A percentile compares a stretch with the other conserved stretches of the same genome.
Conservation (phyloP, 257 asterid genomes). For the Gentiana macrophylla region DNA sequence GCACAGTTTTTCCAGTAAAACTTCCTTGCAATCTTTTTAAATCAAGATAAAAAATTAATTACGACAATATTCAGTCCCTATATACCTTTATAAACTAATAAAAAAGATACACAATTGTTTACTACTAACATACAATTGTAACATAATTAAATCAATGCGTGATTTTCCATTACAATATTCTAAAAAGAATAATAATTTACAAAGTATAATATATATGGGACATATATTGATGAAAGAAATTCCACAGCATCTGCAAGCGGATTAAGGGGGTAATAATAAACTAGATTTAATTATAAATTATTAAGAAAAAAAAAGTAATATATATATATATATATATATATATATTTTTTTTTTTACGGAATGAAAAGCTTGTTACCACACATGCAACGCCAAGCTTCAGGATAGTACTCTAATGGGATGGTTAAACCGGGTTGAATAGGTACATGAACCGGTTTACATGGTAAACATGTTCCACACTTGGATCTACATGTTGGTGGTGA, state of each 20-base stretch:
- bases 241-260: too few species aligned
- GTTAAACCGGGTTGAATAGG: conserved; percentile 70
- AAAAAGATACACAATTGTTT: too few species aligned
- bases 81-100: too few species aligned
- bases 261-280: too few species aligned
- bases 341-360: conserved; percentile 26
- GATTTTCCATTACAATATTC: background rate
- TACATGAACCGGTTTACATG: conserved; percentile 80
- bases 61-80: too few species aligned
- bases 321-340: too few species aligned
- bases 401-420: conserved; percentile 66
- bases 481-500: conserved; percentile 82
- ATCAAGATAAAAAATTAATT: too few species aligned
- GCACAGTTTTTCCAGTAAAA: too few species aligned
- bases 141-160: background rate
- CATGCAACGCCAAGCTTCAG: conserved; percentile 91
- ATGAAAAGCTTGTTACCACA: conserved; percentile 67
- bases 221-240: too few species aligned
- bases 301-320: background rate
- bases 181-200: background rate
- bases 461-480: conserved; percentile 64
- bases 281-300: background rate
- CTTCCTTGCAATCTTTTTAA: too few species aligned
- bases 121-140: background rate
- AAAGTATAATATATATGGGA: too few species aligned